Evolutionary conservation across 306 rosid species (phyloP), one percentile per base, ranked within the genome.

Genomic region (Trifolium subterraneum): DNA sequence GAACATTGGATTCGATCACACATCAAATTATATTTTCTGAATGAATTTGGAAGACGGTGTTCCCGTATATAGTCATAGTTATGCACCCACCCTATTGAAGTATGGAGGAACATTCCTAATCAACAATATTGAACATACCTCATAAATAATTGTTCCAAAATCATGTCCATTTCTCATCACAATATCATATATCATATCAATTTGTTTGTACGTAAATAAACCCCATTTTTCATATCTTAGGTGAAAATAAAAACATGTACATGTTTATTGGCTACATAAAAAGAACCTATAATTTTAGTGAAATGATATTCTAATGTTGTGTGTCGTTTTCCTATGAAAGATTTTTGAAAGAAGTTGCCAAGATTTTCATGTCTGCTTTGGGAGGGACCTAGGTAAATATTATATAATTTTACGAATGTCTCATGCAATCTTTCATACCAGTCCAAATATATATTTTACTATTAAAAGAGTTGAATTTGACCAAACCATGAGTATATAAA

Each of bases 311-410:
- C 12, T 42, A 14, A 72, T 64, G 42, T 23, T 75, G 33, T 7
- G 58, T 1, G 83, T 79, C 64, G 70, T 73, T 79, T 79, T 79
- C 45, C 68, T 9, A 27, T 44, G 38, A 47, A 38, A 68, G 83
- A 74, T 81, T 76, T 71, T 76, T 35, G 51, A 45, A 31, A 74
- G 47, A 70, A 36, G 67, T 73, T 9, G 52, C 25, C 65, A 61
- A 79, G 83, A 83, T 83, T 81, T 83, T 68, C 51, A 50, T 83
- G 86, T 79, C 83, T 83, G 72, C 81, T 74, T 45, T n/a, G 55
- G 42, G 22, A 75, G 83, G 63, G 75, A 79, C 83, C 86, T 79
- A 15, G 67, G 70, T 56, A 38, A 54, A 83, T 70, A 74, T 74
- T 69, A 78, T 55, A 78, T 74, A 70, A 36, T 22, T 22, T 11